phyloP scores from a whole-genome alignment of 345 rosid genomes.

The Mangifera indica region DNA sequence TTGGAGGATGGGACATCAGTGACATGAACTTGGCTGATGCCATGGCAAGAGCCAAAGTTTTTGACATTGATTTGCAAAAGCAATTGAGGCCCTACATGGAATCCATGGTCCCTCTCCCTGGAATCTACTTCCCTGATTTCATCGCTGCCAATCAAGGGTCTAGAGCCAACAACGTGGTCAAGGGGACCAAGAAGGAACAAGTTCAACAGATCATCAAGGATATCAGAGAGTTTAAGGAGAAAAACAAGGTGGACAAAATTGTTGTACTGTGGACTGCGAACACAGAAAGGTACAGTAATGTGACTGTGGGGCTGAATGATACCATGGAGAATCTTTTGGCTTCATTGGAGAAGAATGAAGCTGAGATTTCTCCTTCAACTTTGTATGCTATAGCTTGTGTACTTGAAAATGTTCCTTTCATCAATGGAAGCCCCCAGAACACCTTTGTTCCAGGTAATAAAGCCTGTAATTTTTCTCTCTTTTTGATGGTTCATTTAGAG shows the following conservation, averaged over 20 bases:
- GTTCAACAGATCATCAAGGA: conserved; percentile 75
- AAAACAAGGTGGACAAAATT: conserved; percentile 74
- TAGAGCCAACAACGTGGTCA: conserved; percentile 84
- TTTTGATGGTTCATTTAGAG: not conserved
- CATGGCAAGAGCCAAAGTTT: conserved; percentile 87
- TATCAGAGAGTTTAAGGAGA: conserved; percentile 92
- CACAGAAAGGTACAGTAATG: conserved; percentile 96
- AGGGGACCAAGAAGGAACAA: conserved; percentile 87
- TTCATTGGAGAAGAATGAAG: conserved; percentile 74
- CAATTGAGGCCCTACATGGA: conserved; percentile 98
- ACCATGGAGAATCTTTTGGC: conserved; percentile 81
- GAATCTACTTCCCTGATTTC: conserved; percentile 84
- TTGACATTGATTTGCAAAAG: conserved; percentile 90
- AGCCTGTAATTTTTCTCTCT: not conserved
- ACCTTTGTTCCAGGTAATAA: conserved; percentile 90
- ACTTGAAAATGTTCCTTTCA: conserved; percentile 82
- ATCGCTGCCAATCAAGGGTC: conserved; percentile 95
- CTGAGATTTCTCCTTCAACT: conserved; percentile 96
- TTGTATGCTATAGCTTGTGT: conserved; percentile 86
- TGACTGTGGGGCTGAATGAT: conserved; percentile 82
- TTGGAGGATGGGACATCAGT: conserved; percentile 99
- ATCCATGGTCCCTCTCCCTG: conserved; percentile 87
- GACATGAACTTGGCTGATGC: conserved; percentile 96
- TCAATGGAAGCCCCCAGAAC: conserved; percentile 98
- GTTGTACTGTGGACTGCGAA: conserved; percentile 99